Conservation (phyloP, 1,284 basidiomycete species). For the Moesziomyces sp. region DNA sequence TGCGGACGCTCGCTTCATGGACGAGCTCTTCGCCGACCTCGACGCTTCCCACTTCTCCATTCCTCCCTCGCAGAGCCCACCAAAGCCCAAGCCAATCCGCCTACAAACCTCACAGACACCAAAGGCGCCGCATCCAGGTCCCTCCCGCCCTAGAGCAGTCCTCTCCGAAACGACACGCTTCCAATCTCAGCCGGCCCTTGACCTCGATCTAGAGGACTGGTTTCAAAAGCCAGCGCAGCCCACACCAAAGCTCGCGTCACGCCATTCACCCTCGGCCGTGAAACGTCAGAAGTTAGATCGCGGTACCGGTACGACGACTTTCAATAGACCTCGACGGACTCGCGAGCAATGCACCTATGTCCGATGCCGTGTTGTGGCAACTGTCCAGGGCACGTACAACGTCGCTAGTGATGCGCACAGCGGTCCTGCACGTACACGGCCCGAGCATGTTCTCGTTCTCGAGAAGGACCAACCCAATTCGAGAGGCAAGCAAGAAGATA, state of each 20-base stretch:
- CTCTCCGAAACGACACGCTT: constrained; percentile 21
- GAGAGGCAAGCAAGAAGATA: constrained; percentile 9
- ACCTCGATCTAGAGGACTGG: constrained; percentile 25
- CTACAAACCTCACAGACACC: constrained; percentile 4
- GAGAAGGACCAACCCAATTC: constrained; percentile 16
- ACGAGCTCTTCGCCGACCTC: constrained; percentile 46
- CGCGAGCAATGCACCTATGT: constrained; percentile 22
- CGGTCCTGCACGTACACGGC: constrained; percentile 11
- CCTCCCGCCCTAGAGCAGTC: constrained; percentile 9
- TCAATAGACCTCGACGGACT: not conserved
- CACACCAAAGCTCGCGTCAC: not conserved
- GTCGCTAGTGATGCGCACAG: constrained; percentile 1
- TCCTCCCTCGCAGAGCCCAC: constrained; percentile 42
- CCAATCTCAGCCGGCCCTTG: constrained; percentile 16
- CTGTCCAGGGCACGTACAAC: constrained; percentile 25
- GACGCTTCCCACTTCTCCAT: constrained; percentile 43
- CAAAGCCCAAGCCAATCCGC: constrained; percentile 16
- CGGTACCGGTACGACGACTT: not conserved
- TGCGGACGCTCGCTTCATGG: constrained; percentile 42
- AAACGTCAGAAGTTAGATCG: constrained; percentile 34
- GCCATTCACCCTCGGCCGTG: constrained; percentile 11
- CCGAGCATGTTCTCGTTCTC: constrained; percentile 37
- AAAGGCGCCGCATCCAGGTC: not conserved
- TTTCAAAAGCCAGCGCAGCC: constrained; percentile 4
- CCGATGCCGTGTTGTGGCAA: constrained; percentile 24